Evolutionary conservation across 2,329 filamentous ascomycete genomes (phyloP).

Genomic region (Cordyceps cateniannulata): DNA sequence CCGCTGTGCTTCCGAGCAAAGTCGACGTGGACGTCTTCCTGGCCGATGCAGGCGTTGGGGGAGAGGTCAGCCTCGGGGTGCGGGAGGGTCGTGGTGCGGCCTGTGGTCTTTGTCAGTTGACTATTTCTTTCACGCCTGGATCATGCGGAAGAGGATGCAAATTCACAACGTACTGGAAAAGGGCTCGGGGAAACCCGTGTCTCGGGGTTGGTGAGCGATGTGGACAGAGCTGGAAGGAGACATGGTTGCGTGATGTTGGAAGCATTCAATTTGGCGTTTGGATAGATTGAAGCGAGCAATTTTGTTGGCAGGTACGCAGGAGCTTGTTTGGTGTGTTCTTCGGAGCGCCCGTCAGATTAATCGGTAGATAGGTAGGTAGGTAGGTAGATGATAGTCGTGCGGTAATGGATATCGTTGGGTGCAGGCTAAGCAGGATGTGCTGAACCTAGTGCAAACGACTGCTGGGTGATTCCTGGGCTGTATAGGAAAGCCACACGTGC

Average conservation of each 20-base stretch:
- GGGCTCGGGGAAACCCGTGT: slow-evolving; percentile 48
- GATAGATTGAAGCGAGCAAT: no score
- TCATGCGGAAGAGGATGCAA: background rate
- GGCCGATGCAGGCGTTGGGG: slow-evolving; percentile 49
- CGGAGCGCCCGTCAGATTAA: background rate
- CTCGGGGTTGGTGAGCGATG: slow-evolving; percentile 23
- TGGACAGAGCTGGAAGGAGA: background rate
- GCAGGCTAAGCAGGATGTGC: background rate
- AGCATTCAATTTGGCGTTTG: no score
- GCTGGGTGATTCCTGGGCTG: background rate
- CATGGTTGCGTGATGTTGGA: background rate
- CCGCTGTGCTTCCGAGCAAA: slow-evolving; percentile 35
- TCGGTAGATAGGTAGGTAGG: background rate
- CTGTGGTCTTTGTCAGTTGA: slow-evolving; percentile 22
- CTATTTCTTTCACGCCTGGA: background rate
- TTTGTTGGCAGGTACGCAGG: no score
- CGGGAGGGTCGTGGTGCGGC: slow-evolving; percentile 53
- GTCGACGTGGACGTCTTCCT: slow-evolving; percentile 43
- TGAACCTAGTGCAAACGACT: background rate
- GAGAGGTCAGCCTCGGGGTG: slow-evolving; percentile 56
- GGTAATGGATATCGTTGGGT: background rate
- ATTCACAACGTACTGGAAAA: slow-evolving; percentile 34
- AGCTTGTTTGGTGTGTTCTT: background rate
- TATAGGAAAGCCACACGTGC: no score
- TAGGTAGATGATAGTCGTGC: background rate